Conservation (phyloP, 2,329 filamentous ascomycete genomes). For the Calonectria hawksworthii region DNA sequence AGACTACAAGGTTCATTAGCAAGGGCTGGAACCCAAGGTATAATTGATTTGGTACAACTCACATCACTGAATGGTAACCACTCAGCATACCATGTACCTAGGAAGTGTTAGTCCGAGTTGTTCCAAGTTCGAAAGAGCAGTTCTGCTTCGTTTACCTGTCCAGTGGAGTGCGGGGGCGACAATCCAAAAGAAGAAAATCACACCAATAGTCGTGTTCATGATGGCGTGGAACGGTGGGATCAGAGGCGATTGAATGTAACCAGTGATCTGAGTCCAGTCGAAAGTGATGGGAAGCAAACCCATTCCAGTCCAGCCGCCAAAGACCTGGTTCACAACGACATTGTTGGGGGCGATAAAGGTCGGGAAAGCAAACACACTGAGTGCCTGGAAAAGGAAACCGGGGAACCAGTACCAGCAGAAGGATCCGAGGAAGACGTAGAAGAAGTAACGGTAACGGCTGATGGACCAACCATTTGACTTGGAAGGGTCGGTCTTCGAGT, state of each 20-base stretch:
- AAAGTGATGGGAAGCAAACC: slow-evolving; percentile 68
- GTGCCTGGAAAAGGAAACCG: slow-evolving; percentile 50
- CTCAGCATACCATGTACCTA: slow-evolving; percentile 18
- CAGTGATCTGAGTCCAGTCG: slow-evolving; percentile 61
- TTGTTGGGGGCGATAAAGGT: slow-evolving; percentile 66
- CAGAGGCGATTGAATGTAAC: slow-evolving; percentile 69
- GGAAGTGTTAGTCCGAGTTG: background rate
- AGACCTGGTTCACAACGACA: slow-evolving; percentile 66
- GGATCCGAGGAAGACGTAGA: slow-evolving; percentile 64
- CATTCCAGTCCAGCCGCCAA: slow-evolving; percentile 66
- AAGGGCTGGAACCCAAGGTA: background rate
- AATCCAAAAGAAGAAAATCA: slow-evolving; percentile 59
- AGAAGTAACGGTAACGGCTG: slow-evolving; percentile 38
- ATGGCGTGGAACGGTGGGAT: slow-evolving; percentile 73
- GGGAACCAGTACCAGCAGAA: slow-evolving; percentile 51
- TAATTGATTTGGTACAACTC: slow-evolving; percentile 57
- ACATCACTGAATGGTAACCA: slow-evolving; percentile 62
- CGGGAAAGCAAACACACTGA: slow-evolving; percentile 22
- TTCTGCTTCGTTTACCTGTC: background rate
- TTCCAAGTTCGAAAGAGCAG: no score
- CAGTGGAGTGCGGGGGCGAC: slow-evolving; percentile 27
- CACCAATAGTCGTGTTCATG: slow-evolving; percentile 68
- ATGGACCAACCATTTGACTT: slow-evolving; percentile 26
- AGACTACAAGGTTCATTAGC: background rate
- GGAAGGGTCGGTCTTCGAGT: slow-evolving; percentile 2